Conservation (phyloP, 2,329 filamentous ascomycete genomes). For the Fusarium oxysporum region DNA sequence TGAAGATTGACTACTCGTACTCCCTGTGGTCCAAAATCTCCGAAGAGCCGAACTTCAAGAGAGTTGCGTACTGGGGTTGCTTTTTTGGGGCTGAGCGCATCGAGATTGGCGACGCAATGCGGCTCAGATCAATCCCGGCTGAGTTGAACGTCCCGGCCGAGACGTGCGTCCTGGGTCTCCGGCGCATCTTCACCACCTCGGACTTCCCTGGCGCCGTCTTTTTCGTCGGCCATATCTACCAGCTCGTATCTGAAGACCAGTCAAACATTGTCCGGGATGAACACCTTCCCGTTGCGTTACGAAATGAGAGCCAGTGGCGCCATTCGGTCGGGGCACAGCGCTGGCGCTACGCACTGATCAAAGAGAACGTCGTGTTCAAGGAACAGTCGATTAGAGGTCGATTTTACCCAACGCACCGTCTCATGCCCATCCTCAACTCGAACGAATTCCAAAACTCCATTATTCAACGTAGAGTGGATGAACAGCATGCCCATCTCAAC, state of each 20-base stretch:
- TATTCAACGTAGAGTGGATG: constrained; percentile 54
- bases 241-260: constrained; percentile 47
- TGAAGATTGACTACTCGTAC: constrained; percentile 61
- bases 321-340: constrained; percentile 48
- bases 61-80: constrained; percentile 57
- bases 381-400: constrained; percentile 63
- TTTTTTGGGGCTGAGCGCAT: constrained; percentile 65
- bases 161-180: constrained; percentile 53
- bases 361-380: constrained; percentile 60
- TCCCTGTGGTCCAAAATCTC: constrained; percentile 59
- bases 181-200: constrained; percentile 54
- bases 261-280: constrained; percentile 51
- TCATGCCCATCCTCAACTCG: constrained; percentile 63
- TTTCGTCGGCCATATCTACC: constrained; percentile 57
- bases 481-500: constrained; percentile 63
- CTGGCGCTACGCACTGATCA: constrained; percentile 56
- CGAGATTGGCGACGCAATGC: constrained; percentile 60
- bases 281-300: constrained; percentile 55
- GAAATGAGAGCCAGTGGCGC: constrained; percentile 56
- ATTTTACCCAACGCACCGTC: constrained; percentile 68
- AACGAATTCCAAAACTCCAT: constrained; percentile 53
- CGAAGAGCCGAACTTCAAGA: constrained; percentile 49
- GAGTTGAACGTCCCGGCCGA: constrained; percentile 51
- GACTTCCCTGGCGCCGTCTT: constrained; percentile 52
- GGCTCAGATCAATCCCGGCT: constrained; percentile 56